Conservation (phyloP, 768 basidiomycete genomes). For the Mycena vulgaris region DNA sequence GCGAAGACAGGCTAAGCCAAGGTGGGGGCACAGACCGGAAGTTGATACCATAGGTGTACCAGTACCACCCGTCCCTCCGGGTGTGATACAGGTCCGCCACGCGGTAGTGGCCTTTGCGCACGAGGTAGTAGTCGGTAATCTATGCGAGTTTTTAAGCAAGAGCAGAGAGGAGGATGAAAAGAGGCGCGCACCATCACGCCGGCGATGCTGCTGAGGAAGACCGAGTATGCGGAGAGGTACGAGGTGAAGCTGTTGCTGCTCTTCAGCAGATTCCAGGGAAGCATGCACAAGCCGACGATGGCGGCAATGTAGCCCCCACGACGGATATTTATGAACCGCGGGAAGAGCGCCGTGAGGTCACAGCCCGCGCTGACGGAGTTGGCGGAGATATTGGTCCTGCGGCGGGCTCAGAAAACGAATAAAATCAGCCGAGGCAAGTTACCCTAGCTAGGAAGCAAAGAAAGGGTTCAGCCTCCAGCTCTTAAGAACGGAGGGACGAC, state of each 20-base stretch:
- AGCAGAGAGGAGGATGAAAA: background rate
- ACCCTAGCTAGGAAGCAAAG: slow-evolving; percentile 38
- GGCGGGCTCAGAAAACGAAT: slow-evolving; percentile 21
- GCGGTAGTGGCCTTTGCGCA: slow-evolving; percentile 79
- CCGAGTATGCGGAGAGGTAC: slow-evolving; percentile 87
- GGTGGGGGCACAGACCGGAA: slow-evolving; percentile 62
- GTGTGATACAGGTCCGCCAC: slow-evolving; percentile 79
- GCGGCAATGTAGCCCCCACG: slow-evolving; percentile 90
- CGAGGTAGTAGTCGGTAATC: slow-evolving; percentile 86
- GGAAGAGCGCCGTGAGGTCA: slow-evolving; percentile 84
- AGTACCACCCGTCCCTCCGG: slow-evolving; percentile 76
- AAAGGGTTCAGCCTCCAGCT: background rate
- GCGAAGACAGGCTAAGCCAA: background rate
- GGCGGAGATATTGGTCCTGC: slow-evolving; percentile 84
- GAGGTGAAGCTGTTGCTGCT: slow-evolving; percentile 84
- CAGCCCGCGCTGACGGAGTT: slow-evolving; percentile 89
- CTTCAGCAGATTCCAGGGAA: slow-evolving; percentile 84
- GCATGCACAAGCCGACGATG: slow-evolving; percentile 80
- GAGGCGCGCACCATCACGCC: slow-evolving; percentile 76
- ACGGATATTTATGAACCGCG: slow-evolving; percentile 87
- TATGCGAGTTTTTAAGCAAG: slow-evolving; percentile 47
- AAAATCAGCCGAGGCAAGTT: background rate
- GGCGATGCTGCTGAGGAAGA: slow-evolving; percentile 85
- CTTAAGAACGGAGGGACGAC: background rate
- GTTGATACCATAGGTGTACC: slow-evolving; percentile 82